These are phyloP conservation scores for Diophrys sp. DNA, from an alignment of 73 alveolate genomes.

Conservation along the genomic window DNA sequence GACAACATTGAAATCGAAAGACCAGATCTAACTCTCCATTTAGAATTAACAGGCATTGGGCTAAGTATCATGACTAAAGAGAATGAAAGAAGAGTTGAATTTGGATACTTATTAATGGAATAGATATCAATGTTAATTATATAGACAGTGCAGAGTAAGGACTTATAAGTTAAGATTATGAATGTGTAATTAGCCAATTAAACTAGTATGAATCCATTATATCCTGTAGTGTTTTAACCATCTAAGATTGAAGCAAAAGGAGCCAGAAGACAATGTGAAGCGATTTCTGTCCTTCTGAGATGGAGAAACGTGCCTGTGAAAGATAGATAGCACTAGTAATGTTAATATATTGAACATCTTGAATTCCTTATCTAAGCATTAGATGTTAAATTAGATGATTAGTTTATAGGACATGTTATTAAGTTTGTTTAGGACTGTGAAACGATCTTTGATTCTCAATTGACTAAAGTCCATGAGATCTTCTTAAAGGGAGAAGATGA, in stretches of 20 bases:
- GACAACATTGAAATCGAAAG: slow-evolving; percentile 26
- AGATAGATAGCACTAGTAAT: background rate
- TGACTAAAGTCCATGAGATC: background rate
- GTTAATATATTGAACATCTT: slow-evolving; percentile 2
- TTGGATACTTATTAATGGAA: background rate
- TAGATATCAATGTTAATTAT: slow-evolving; percentile 1
- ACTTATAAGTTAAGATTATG: slow-evolving; percentile 30
- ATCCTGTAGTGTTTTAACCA: slow-evolving; percentile 49
- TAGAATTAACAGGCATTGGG: slow-evolving; percentile 9
- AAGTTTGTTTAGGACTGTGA: slow-evolving; percentile 6
- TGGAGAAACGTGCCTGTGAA: background rate
- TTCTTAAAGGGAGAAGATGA: background rate
- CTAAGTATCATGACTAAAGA: slow-evolving; percentile 8
- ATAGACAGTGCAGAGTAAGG: slow-evolving; percentile 15
- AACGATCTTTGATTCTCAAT: slow-evolving; percentile 3
- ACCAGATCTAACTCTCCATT: slow-evolving; percentile 17
- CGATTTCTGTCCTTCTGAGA: background rate
- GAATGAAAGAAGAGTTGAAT: background rate
- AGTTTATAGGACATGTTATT: background rate
- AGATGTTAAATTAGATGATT: background rate
- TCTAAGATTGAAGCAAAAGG: background rate
- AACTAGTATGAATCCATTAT: slow-evolving; percentile 26
- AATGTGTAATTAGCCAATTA: slow-evolving; percentile 47
- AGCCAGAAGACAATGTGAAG: background rate
- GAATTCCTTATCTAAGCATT: slow-evolving; percentile 1